Evolutionary conservation across 192 early-diverging fungal genomes (phyloP).

Genomic region (Coemansia sp.): DNA sequence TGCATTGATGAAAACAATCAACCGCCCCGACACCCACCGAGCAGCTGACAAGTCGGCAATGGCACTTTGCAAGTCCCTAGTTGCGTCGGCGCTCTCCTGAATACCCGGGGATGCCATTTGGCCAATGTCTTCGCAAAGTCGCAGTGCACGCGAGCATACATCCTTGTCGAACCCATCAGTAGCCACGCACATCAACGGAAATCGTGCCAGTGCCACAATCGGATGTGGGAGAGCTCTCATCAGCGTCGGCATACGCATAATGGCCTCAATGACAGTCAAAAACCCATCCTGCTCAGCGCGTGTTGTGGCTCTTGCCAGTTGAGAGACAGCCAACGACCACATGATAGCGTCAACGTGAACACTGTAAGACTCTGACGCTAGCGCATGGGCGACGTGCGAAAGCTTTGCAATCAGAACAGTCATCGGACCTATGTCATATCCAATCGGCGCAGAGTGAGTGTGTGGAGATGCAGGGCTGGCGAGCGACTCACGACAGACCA

Average conservation of each 20-base stretch:
- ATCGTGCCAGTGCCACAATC: slow-evolving; percentile 8
- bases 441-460: neutral
- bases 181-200: slow-evolving; percentile 15
- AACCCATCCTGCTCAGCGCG: slow-evolving; percentile 1
- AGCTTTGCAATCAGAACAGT: neutral
- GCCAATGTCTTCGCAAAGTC: slow-evolving; percentile 11
- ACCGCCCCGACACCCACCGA: neutral
- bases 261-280: slow-evolving; percentile 1
- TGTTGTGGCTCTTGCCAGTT: neutral
- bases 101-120: neutral
- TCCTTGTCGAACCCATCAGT: slow-evolving; percentile 8
- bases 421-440: neutral
- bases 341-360: neutral
- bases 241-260: neutral
- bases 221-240: neutral
- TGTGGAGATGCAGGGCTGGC: neutral
- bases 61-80: neutral
- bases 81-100: neutral
- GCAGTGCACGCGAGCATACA: slow-evolving; percentile 8
- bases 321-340: slow-evolving; percentile 6
- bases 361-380: neutral
- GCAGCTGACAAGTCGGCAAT: neutral
- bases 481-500: neutral
- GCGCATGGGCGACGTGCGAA: neutral
- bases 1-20: slow-evolving; percentile 8